phyloP scores from a whole-genome alignment of 2,329 filamentous ascomycete genomes.

The Pleurostoma richardsiae region DNA sequence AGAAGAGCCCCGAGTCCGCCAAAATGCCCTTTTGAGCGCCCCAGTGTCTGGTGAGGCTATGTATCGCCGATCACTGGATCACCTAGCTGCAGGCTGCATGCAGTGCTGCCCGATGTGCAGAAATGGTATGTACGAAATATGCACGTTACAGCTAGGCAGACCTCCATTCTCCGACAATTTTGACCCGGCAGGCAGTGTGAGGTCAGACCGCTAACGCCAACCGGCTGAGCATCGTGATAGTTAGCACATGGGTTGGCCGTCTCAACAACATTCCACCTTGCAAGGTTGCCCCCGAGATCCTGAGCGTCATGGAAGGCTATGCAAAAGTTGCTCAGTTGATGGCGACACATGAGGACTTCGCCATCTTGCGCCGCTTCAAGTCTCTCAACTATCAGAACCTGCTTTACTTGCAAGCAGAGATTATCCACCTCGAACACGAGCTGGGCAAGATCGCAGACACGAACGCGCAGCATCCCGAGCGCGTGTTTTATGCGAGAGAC shows the following conservation, averaged over 20 bases:
- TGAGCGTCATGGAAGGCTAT: slow-evolving; percentile 15
- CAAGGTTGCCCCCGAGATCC: neutral
- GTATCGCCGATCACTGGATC: no score
- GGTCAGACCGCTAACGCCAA: no score
- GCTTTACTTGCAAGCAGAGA: slow-evolving; percentile 22
- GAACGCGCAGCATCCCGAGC: slow-evolving; percentile 5
- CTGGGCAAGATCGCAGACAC: slow-evolving; percentile 7
- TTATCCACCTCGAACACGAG: slow-evolving; percentile 15
- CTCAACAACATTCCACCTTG: neutral
- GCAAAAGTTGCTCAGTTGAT: slow-evolving; percentile 18
- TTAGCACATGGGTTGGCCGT: neutral
- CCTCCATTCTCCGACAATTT: neutral
- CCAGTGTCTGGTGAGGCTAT: no score
- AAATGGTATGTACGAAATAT: neutral
- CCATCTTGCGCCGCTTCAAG: slow-evolving; percentile 20
- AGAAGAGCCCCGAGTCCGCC: no score
- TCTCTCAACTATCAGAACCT: slow-evolving; percentile 17
- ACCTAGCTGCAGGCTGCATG: no score
- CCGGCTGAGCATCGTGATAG: no score
- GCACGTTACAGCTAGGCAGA: neutral
- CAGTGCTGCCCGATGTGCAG: neutral
- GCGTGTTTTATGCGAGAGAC: slow-evolving; percentile 7
- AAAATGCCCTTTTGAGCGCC: no score
- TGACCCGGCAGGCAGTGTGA: no score
- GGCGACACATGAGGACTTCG: slow-evolving; percentile 14